A percentile compares a stretch with the other conserved stretches of the same genome.
Conservation (phyloP, 148 eudicot species). For the Amaranthus cruentus region DNA sequence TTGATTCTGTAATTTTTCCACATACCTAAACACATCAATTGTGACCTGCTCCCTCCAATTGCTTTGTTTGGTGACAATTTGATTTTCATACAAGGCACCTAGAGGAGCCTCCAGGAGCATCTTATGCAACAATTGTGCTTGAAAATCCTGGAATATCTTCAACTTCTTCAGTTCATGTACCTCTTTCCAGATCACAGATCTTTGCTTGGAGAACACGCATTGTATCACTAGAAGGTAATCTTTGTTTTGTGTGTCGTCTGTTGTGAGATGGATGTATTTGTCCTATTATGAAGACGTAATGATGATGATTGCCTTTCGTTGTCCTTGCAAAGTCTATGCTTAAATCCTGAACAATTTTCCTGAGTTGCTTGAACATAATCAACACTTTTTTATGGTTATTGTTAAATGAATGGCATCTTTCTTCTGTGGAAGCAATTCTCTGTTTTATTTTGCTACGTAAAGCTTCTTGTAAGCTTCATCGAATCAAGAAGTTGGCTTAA, state of each 20-base stretch:
- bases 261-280: too few relatives aligned
- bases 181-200: slow-evolving; percentile 51
- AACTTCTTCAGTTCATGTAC: slow-evolving; percentile 61
- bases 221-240: slow-evolving; percentile 58
- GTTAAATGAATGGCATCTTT: too few relatives aligned
- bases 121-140: slow-evolving; percentile 56
- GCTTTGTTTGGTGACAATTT: slow-evolving; percentile 3
- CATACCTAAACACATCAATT: not conserved
- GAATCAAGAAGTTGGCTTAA: not conserved
- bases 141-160: slow-evolving; percentile 46
- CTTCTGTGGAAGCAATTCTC: too few relatives aligned
- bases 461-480: not conserved
- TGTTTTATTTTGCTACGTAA: too few relatives aligned
- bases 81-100: slow-evolving; percentile 48
- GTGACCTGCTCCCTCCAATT: not conserved
- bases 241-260: slow-evolving; percentile 2
- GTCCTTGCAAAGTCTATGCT: too few relatives aligned
- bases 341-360: too few relatives aligned
- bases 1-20: slow-evolving; percentile 4
- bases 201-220: slow-evolving; percentile 94
- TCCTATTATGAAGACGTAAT: too few relatives aligned
- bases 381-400: too few relatives aligned
- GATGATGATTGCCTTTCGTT: too few relatives aligned
- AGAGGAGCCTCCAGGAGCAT: slow-evolving; percentile 49
- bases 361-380: too few relatives aligned